Evolutionary conservation across 78 protist genomes (phyloP).

Genomic region (Bigelowiella natans): DNA sequence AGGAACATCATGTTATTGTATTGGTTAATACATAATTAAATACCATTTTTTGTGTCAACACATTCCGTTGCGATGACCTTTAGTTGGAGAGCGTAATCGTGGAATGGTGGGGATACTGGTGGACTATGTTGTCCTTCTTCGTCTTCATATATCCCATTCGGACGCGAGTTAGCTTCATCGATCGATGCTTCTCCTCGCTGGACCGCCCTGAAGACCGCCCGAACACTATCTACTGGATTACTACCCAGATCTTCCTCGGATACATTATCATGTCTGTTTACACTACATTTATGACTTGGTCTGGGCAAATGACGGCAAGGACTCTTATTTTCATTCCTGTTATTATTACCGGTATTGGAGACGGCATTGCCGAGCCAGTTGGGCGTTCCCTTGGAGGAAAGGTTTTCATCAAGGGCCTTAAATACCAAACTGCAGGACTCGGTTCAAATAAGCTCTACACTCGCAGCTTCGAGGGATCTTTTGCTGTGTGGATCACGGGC

Average conservation of each 20-base stretch:
- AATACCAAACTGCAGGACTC: neutral
- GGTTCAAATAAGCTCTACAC: neutral
- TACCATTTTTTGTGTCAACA: no score
- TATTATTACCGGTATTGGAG: neutral
- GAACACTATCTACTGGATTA: neutral
- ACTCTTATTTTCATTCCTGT: neutral
- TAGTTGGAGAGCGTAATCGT: neutral
- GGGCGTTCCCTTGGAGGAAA: neutral
- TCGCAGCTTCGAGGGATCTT: neutral
- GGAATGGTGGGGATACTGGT: constrained; percentile 6
- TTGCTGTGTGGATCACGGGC: neutral
- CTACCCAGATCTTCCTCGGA: neutral
- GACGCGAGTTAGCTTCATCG: neutral
- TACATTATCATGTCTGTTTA: neutral
- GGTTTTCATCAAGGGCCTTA: neutral
- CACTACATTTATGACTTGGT: neutral
- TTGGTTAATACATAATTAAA: no score
- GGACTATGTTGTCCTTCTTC: neutral
- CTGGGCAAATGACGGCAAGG: neutral
- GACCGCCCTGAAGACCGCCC: constrained; percentile 16
- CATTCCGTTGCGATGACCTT: no score
- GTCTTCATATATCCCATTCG: neutral
- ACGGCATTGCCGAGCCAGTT: constrained; percentile 4
- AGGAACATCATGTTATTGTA: no score
- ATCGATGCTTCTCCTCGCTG: neutral